A percentile compares a stretch with the other conserved stretches of the same genome.
These are phyloP conservation scores for Cyclocybe aegerita DNA, from an alignment of 768 basidiomycete genomes.

Conservation along the genomic window DNA sequence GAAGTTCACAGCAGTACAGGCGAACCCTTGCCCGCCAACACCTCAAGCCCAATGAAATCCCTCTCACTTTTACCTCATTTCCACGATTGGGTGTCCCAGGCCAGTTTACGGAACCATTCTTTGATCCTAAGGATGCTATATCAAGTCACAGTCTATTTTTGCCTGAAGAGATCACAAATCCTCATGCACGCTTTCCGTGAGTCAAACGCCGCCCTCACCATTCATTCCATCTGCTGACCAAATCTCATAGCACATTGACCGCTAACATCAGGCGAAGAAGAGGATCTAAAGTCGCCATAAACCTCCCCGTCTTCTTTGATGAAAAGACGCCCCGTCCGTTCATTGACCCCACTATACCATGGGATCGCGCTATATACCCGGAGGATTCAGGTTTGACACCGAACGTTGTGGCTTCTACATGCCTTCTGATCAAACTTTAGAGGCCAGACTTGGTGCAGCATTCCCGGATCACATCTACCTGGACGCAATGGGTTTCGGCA, in stretches of 20 bases:
- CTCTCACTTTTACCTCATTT: slow-evolving; percentile 93
- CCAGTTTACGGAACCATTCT: slow-evolving; percentile 90
- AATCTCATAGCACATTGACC: slow-evolving; percentile 77
- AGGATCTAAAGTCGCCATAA: slow-evolving; percentile 93
- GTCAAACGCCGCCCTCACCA: slow-evolving; percentile 32
- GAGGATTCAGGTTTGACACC: slow-evolving; percentile 74
- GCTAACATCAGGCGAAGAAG: slow-evolving; percentile 91
- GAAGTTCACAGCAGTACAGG: slow-evolving; percentile 35
- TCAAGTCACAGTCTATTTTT: slow-evolving; percentile 95
- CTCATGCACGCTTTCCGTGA: slow-evolving; percentile 97
- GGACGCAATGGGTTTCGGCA: slow-evolving; percentile 99
- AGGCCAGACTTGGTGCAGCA: slow-evolving; percentile 90
- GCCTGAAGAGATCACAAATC: slow-evolving; percentile 94
- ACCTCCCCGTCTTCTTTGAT: slow-evolving; percentile 91
- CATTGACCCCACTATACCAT: slow-evolving; percentile 90
- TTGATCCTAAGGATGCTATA: slow-evolving; percentile 67
- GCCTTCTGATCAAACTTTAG: slow-evolving; percentile 33
- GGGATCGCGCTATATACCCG: slow-evolving; percentile 77
- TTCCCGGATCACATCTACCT: slow-evolving; percentile 91
- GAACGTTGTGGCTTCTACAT: not conserved
- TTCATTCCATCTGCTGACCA: slow-evolving; percentile 6
- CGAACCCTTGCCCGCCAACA: slow-evolving; percentile 83
- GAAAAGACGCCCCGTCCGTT: slow-evolving; percentile 85
- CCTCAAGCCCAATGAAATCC: slow-evolving; percentile 83
- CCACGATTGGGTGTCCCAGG: slow-evolving; percentile 88